Evolutionary conservation across 129 eudicot genomes (phyloP).

Genomic region (Helianthus annuus): HanXRQr2.0-SUNRISE NC_035443.2:63408081-63408580

Average conservation of each 20-base stretch:
- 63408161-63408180: slow-evolving; percentile 14
- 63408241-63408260: slow-evolving; percentile 89
- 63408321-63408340: neutral
- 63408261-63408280: neutral
- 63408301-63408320: neutral
- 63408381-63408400: neutral
- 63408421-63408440: slow-evolving; percentile 67
- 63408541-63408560: slow-evolving; percentile 91
- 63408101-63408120: neutral
- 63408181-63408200: slow-evolving; percentile 59
- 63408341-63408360: neutral
- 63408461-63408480: slow-evolving; percentile 88
- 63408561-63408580: slow-evolving; percentile 94
- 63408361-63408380: neutral
- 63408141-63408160: neutral
- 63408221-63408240: slow-evolving; percentile 96
- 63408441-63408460: slow-evolving; percentile 79
- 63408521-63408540: slow-evolving; percentile 70
- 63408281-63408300: slow-evolving; percentile 1
- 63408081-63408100: neutral
- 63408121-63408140: neutral
- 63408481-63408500: slow-evolving; percentile 93
- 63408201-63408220: slow-evolving; percentile 98
- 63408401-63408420: slow-evolving; percentile 5
- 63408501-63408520: slow-evolving; percentile 77